Base-by-base conservation (phyloP, 768 basidiomycete species). In the Dioszegia crocea region DNA sequence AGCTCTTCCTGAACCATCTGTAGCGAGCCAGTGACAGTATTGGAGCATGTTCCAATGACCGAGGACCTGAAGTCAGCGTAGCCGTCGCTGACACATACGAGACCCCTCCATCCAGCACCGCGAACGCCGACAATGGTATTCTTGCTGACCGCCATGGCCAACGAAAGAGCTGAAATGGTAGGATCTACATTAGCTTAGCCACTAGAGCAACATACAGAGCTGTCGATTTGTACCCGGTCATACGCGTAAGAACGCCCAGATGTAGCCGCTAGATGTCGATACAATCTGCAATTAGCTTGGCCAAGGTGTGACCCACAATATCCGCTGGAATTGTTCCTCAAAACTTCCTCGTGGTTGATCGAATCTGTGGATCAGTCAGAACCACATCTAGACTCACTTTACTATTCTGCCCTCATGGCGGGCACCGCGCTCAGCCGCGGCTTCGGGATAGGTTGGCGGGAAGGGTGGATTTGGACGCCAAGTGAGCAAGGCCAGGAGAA, bases 81-180 rank as follows among this genome's bases (percentile, higher is more conserved):
- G 64, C 63, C 24, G 4, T 3, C 3, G 9, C 3, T 6, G 33
- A 16, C 38, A 53, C 51, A 9, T 40, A 53, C 51, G 51, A 38
- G 4, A 53, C 23, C 17, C 31, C 36, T 27, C 51, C 51, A 17
- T 53, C 39, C 19, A 53, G 26, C 12, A 67, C 55, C 10, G 73
- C 57, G 24, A 70, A 65, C 12, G 75, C 73, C 9, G 70, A 66
- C 45, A 76, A 63, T 3, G 75, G 75, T 29, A 76, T 68, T 40
- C 61, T 45, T 1, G 70, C 57, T 5, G 66, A 64, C 8, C 63
- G 59, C 69, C 71, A 73, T 26, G 73, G 75, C 64, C 66, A 71
- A 17, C 49, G 23, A 29, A 56, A 40, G 11, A 70, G 43, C 46
- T 47, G 12, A 60, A 73, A 70, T 1, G 68, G 64, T 11, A 67